Percentiles rank a stretch among this genome's conserved stretches.
Evolutionary conservation across 2,329 filamentous ascomycete genomes (phyloP).

Genomic region (Aspergillus carbonarius): DNA sequence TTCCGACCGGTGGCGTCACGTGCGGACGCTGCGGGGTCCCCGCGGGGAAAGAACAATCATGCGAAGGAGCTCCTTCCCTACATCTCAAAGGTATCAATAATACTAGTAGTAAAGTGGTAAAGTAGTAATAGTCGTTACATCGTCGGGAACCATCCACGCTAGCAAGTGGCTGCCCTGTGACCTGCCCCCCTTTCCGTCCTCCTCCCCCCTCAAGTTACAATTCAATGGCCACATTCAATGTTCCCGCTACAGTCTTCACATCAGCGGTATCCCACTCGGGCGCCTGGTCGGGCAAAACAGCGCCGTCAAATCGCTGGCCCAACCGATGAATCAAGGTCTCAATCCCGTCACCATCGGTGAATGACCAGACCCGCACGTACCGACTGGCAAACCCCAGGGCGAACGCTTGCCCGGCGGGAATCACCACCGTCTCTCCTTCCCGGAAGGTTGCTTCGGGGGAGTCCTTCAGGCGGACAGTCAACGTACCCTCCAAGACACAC

Average conservation of each 20-base stretch:
- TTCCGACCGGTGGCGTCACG: not conserved
- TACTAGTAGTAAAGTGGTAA: not conserved
- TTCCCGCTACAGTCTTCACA: constrained; percentile 19
- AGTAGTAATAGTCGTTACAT: not conserved
- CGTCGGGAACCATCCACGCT: not conserved
- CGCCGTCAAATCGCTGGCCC: constrained; percentile 34
- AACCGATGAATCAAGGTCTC: constrained; percentile 46
- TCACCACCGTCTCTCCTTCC: constrained; percentile 52
- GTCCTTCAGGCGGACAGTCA: constrained; percentile 44
- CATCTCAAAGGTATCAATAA: not conserved
- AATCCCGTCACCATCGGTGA: constrained; percentile 52
- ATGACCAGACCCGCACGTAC: constrained; percentile 50
- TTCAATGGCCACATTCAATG: constrained; percentile 20
- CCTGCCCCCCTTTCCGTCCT: not conserved
- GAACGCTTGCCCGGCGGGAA: constrained; percentile 50
- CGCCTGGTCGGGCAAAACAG: constrained; percentile 42
- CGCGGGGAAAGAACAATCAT: not conserved
- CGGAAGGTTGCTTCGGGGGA: constrained; percentile 36
- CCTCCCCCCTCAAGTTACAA: not conserved
- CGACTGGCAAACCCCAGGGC: constrained; percentile 46
- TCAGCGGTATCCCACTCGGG: constrained; percentile 24
- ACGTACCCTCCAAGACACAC: constrained; percentile 48
- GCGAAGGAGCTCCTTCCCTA: not conserved
- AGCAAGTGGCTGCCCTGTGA: not conserved
- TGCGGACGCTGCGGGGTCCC: not conserved